Evolutionary conservation across 768 basidiomycete species (phyloP).

Genomic region (Suillus paluster): DNA sequence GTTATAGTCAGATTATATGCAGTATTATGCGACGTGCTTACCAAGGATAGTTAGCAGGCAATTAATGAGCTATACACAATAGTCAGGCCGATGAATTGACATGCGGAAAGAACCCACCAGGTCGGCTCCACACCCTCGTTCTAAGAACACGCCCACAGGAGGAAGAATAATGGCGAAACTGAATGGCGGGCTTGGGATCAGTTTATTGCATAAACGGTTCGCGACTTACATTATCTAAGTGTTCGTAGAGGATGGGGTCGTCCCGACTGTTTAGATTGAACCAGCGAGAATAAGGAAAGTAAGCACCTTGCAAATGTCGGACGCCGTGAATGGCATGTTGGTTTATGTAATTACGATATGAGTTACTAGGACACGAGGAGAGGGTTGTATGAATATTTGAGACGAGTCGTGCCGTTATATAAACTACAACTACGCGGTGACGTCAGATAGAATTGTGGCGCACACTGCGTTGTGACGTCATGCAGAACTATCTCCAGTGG

Average conservation of each 20-base stretch:
- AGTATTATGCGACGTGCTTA: conserved; percentile 27
- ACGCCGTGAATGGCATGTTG: conserved; percentile 70
- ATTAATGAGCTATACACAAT: conserved; percentile 60
- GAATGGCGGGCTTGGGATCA: conserved; percentile 19
- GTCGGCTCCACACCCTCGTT: conserved; percentile 82
- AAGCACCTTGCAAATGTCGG: conserved; percentile 80
- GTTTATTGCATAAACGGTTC: neutral
- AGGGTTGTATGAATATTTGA: conserved; percentile 10
- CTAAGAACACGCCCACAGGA: conserved; percentile 87
- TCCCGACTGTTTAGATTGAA: conserved; percentile 1
- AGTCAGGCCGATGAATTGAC: neutral
- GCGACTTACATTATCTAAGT: conserved; percentile 49
- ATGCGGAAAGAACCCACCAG: conserved; percentile 49
- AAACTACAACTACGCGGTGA: conserved; percentile 23
- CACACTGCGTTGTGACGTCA: conserved; percentile 21
- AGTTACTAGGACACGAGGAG: conserved; percentile 10
- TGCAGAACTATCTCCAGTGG: neutral
- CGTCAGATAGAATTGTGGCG: conserved; percentile 22
- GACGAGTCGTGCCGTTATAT: neutral
- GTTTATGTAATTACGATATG: conserved; percentile 12
- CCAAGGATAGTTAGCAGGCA: conserved; percentile 79
- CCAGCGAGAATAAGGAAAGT: conserved; percentile 13
- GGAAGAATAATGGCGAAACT: conserved; percentile 76
- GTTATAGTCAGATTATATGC: neutral
- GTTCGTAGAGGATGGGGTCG: neutral